Percentiles rank a stretch among this genome's conserved stretches.
phyloP scores from a whole-genome alignment of 805 yeast genomes.

The Pichia ethanolica region DNA sequence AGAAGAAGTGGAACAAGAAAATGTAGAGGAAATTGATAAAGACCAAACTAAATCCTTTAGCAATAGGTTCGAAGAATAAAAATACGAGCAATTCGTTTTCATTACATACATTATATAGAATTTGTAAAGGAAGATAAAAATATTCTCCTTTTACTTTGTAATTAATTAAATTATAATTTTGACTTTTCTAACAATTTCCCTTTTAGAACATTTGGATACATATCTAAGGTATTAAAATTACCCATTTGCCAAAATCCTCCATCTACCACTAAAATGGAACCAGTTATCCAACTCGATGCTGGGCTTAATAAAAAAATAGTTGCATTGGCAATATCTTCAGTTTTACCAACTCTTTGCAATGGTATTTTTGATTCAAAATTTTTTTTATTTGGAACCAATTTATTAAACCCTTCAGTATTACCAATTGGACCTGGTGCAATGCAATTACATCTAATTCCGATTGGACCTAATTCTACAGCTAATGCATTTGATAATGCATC shows the following conservation, averaged over 20 bases:
- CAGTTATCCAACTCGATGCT: conserved; percentile 72
- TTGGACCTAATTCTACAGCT: conserved; percentile 88
- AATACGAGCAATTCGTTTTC: too few relatives aligned
- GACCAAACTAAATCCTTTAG: neutral
- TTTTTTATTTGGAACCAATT: conserved; percentile 43
- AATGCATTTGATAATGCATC: conserved; percentile 80
- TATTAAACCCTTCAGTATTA: conserved; percentile 77
- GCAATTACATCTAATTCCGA: conserved; percentile 76
- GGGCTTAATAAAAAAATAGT: conserved; percentile 80
- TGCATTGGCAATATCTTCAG: conserved; percentile 78
- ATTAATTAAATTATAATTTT: conserved; percentile 14
- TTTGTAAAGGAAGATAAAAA: too few relatives aligned
- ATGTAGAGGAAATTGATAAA: neutral
- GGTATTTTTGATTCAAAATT: conserved; percentile 47
- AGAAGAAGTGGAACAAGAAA: neutral
- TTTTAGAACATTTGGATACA: conserved; percentile 38
- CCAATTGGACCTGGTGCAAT: conserved; percentile 90
- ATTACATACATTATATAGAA: neutral
- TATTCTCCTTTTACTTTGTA: neutral
- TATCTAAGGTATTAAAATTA: conserved; percentile 23
- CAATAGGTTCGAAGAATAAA: neutral
- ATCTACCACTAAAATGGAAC: conserved; percentile 75
- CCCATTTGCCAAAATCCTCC: conserved; percentile 90
- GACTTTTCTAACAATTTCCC: conserved; percentile 21
- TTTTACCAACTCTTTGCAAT: conserved; percentile 58